Evolutionary conservation across 2,329 filamentous ascomycete species (phyloP).

Genomic region (Xylariaceae sp.): DNA sequence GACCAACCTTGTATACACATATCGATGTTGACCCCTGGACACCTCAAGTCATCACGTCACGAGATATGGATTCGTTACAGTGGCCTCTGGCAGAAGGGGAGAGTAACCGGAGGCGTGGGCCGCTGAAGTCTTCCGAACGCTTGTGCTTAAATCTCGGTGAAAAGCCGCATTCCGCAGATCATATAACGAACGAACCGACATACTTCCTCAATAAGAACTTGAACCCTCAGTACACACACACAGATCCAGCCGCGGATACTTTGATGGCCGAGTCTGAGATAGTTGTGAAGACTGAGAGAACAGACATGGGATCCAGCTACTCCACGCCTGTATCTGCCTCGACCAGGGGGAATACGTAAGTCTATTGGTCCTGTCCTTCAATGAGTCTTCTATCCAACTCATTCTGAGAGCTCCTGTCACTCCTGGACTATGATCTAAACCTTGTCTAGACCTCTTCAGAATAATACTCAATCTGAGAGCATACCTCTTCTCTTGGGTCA

Average conservation of each 20-base stretch:
- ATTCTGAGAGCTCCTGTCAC: neutral
- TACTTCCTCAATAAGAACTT: conserved; percentile 20
- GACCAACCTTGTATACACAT: conserved; percentile 25
- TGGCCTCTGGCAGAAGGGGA: conserved; percentile 26
- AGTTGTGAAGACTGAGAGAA: conserved; percentile 28
- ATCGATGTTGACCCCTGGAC: conserved; percentile 26
- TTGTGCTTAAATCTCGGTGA: conserved; percentile 28
- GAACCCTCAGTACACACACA: conserved; percentile 16
- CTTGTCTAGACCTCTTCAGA: conserved; percentile 25
- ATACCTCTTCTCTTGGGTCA: conserved; percentile 5
- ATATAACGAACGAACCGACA: conserved; percentile 21
- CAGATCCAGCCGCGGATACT: conserved; percentile 22
- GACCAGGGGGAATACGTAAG: conserved; percentile 24
- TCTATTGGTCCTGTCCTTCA: conserved; percentile 8
- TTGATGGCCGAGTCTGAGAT: conserved; percentile 30
- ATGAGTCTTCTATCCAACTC: neutral
- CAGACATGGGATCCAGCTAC: conserved; percentile 22
- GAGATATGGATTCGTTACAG: conserved; percentile 30
- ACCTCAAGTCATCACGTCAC: conserved; percentile 20
- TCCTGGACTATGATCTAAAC: conserved; percentile 19
- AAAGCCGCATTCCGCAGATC: conserved; percentile 22
- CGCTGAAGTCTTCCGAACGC: conserved; percentile 25
- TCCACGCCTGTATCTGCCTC: conserved; percentile 17
- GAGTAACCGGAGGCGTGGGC: conserved; percentile 19
- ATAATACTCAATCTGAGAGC: conserved; percentile 18